These are phyloP conservation scores for Fraxinus baroniana DNA, from an alignment of 305 asterid genomes.

Conservation along the genomic window DNA sequence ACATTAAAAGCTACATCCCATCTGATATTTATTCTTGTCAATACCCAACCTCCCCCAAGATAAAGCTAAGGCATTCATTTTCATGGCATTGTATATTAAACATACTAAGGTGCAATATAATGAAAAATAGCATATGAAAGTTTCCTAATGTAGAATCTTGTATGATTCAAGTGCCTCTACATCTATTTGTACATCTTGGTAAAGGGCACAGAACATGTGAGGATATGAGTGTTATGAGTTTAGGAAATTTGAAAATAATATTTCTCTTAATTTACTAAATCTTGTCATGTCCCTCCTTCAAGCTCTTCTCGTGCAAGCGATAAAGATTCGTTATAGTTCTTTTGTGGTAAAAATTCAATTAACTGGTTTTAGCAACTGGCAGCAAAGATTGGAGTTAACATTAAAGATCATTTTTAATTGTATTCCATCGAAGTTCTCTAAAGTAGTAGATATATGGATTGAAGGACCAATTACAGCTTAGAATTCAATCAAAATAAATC, in stretches of 20 bases:
- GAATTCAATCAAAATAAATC: background rate
- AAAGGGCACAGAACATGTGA: background rate
- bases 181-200: background rate
- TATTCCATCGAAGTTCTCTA: background rate
- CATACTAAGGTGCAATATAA: slow-evolving; percentile 9
- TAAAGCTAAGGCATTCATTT: slow-evolving; percentile 1
- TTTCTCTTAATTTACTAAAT: too few species aligned
- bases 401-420: background rate
- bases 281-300: background rate
- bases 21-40: background rate
- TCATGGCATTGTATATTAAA: background rate
- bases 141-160: background rate
- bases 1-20: background rate
- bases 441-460: background rate
- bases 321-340: background rate
- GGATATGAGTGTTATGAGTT: background rate
- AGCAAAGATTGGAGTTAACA: background rate
- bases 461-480: background rate
- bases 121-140: background rate
- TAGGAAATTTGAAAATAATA: background rate
- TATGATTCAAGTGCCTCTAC: background rate
- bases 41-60: background rate
- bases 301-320: background rate
- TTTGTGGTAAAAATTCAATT: background rate
- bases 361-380: background rate